Conservation (phyloP, 495 filamentous ascomycete genomes). For the Cercophora sp. region DNA sequence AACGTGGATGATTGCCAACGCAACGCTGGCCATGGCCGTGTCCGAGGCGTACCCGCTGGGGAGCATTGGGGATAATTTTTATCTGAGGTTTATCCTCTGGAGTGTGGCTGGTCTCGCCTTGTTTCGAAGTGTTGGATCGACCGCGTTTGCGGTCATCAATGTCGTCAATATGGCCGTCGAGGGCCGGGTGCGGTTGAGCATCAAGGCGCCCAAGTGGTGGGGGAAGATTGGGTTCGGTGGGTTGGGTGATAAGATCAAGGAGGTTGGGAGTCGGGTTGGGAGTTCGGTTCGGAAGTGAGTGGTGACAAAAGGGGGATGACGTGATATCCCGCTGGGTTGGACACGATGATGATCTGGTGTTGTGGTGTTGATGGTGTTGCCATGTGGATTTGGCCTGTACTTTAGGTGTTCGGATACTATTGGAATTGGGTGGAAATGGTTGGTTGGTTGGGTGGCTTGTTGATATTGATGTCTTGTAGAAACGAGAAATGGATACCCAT, state of each 20-base stretch:
- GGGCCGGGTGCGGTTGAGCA: conserved; percentile 65
- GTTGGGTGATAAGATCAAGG: conserved; percentile 20
- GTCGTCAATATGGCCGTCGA: conserved; percentile 81
- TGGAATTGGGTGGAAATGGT: no score
- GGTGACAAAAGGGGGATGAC: neutral
- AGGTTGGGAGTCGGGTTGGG: conserved; percentile 17
- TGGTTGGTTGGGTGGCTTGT: no score
- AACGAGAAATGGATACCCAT: no score
- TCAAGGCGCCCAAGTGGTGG: conserved; percentile 48
- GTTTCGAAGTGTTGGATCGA: conserved; percentile 78
- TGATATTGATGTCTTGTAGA: no score
- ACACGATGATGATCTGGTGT: neutral
- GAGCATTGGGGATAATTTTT: conserved; percentile 75
- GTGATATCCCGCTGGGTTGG: no score
- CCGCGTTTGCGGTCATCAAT: conserved; percentile 76
- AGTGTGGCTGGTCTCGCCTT: conserved; percentile 78
- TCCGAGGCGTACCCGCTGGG: conserved; percentile 74
- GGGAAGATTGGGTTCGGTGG: conserved; percentile 37
- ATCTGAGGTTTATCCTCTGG: conserved; percentile 92
- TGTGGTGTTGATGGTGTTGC: neutral
- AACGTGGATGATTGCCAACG: conserved; percentile 91
- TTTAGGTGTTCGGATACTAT: no score
- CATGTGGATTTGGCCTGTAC: no score
- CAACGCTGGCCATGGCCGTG: conserved; percentile 87
- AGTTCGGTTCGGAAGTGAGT: neutral